phyloP scores from a whole-genome alignment of 495 filamentous ascomycete genomes.

The Xylaria grammica region DNA sequence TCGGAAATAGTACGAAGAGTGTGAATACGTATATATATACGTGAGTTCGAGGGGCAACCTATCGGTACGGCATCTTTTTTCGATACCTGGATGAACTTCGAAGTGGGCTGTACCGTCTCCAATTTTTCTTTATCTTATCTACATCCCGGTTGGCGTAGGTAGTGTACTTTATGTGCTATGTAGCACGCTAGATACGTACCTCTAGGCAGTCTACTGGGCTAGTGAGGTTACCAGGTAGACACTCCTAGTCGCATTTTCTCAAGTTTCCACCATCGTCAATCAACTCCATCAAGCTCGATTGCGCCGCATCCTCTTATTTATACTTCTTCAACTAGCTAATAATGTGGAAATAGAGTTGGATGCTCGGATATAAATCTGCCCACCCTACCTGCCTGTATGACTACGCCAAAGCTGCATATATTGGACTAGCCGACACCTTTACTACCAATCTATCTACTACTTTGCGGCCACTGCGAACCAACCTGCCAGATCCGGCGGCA shows the following conservation, averaged over 20 bases:
- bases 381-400: not conserved
- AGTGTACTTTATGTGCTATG: too few species aligned
- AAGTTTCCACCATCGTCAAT: not conserved
- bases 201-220: too few species aligned
- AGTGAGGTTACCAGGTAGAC: too few species aligned
- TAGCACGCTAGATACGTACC: too few species aligned
- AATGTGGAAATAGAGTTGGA: too few species aligned
- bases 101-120: slow-evolving; percentile 9
- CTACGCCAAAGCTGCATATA: not conserved
- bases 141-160: slow-evolving; percentile 11
- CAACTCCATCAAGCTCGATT: not conserved
- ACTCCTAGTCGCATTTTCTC: slow-evolving; percentile 10
- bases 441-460: not conserved
- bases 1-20: slow-evolving; percentile 7
- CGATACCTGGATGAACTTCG: slow-evolving; percentile 5
- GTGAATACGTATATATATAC: too few species aligned
- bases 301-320: not conserved
- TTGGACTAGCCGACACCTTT: not conserved
- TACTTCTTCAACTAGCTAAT: slow-evolving; percentile 3
- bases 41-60: slow-evolving; percentile 24
- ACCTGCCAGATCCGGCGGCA: slow-evolving; percentile 2
- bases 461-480: not conserved
- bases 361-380: too few species aligned
- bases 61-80: slow-evolving; percentile 17
- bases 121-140: slow-evolving; percentile 28